phyloP scores from a whole-genome alignment of 2,329 filamentous ascomycete species.

The Neonectria ditissima region DNA sequence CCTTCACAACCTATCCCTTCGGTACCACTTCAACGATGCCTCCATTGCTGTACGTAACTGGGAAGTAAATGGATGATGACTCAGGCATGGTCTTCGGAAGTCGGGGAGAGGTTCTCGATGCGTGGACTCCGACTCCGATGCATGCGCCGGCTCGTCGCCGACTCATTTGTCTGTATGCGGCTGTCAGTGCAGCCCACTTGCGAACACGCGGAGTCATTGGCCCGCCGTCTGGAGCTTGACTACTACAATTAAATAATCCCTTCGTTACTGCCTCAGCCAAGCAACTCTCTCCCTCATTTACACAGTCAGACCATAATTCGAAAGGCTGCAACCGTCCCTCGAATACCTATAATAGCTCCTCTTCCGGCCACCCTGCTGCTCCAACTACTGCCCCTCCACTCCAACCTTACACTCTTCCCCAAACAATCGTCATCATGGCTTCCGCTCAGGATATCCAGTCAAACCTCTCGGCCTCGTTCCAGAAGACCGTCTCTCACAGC shows the following conservation, averaged over 20 bases:
- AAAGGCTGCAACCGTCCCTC: slow-evolving; percentile 19
- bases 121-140: slow-evolving; percentile 33
- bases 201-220: slow-evolving; percentile 24
- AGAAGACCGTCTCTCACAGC: slow-evolving; percentile 65
- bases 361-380: slow-evolving; percentile 7
- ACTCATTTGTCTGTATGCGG: slow-evolving; percentile 5
- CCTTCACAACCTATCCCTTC: not conserved
- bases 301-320: not conserved
- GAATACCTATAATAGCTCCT: slow-evolving; percentile 17
- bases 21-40: not conserved
- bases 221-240: not conserved
- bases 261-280: not conserved
- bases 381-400: slow-evolving; percentile 12
- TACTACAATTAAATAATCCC: slow-evolving; percentile 1
- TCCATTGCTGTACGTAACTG: not conserved
- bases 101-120: slow-evolving; percentile 38
- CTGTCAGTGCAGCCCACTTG: slow-evolving; percentile 17
- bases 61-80: slow-evolving; percentile 30
- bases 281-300: not conserved
- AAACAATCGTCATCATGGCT: slow-evolving; percentile 51
- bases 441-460: slow-evolving; percentile 60
- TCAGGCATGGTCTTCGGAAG: slow-evolving; percentile 39
- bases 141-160: slow-evolving; percentile 43
- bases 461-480: slow-evolving; percentile 50
- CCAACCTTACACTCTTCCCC: slow-evolving; percentile 38